Evolutionary conservation across 108 stramenopile genomes (phyloP).

Genomic region (Conticribra guillardii): DNA sequence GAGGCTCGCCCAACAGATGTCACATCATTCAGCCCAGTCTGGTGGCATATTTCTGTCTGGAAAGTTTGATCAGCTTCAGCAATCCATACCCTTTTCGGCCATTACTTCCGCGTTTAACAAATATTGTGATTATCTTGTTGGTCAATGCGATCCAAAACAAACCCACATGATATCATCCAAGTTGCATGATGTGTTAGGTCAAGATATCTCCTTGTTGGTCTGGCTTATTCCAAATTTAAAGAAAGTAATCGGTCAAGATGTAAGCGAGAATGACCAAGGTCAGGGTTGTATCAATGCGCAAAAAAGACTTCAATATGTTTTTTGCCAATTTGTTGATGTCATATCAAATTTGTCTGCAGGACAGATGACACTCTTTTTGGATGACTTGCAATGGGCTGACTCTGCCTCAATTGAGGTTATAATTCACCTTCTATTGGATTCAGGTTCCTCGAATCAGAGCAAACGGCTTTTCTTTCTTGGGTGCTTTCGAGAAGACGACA

Average conservation of each 20-base stretch:
- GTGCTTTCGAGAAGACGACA: conserved; percentile 26
- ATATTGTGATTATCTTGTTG: conserved; percentile 4
- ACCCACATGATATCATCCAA: conserved; percentile 1
- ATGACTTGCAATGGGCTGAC: too few species aligned
- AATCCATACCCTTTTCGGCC: conserved; percentile 6
- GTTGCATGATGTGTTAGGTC: background rate
- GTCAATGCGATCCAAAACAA: background rate
- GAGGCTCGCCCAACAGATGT: background rate
- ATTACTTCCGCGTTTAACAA: too few species aligned
- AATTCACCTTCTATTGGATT: conserved; percentile 5
- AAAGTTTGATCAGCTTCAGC: conserved; percentile 16
- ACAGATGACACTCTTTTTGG: conserved; percentile 27
- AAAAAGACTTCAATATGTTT: conserved; percentile 24
- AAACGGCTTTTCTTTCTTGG: conserved; percentile 28
- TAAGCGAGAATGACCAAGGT: background rate
- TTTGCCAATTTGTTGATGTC: conserved; percentile 37
- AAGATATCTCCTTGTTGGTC: conserved; percentile 8
- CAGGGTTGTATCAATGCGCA: conserved; percentile 22
- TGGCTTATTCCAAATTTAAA: conserved; percentile 31
- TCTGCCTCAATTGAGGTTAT: conserved; percentile 16
- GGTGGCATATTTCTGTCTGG: conserved; percentile 15
- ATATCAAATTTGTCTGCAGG: conserved; percentile 17
- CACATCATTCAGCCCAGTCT: background rate
- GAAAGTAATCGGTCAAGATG: background rate
- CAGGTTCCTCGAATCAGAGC: background rate